Evolutionary conservation across 1,284 basidiomycete species (phyloP), one percentile per base, ranked within the genome.

Genomic region (Ceratobasidium sp.): DNA sequence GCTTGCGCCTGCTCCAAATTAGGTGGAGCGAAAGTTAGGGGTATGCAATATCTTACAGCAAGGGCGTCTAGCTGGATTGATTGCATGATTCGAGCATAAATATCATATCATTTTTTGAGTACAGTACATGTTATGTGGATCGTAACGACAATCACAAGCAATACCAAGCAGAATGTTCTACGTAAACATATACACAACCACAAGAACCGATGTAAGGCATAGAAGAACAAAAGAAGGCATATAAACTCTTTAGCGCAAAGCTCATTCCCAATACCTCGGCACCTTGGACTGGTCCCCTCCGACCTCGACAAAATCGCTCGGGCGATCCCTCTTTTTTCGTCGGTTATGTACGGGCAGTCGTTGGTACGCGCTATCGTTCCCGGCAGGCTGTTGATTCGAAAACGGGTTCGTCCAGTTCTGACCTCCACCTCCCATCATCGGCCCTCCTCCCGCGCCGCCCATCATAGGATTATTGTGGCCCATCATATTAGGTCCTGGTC

Each of bases 361-460:
- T 83, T 95, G 93, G 83, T 95, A 95, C n/a, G 94, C 92, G 15
- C 93, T 94, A 80, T 94, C 93, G 82, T 90, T 90, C 6, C 88
- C 88, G 64, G 88, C 86, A 56, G 88, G 88, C 82, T 92, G 91
- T 82, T 92, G 91, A 79, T 88, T 90, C 70, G 87, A 81, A 83
- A 89, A 92, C 65, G 88, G 86, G n/a, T 78, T 78, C n/a, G 64
- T 66, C 77, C 70, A 79, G 13, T 59, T 67, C 20, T 65, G 65
- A 12, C 70, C 33, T 28, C 73, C 50, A 4, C 65, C 66, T 17
- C 42, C 77, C 68, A 57, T 62, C 48, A 40, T 44, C 23, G 52
- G 65, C 1, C 48, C 48, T 38, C 28, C 44, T 46, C 33, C 74
- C 61, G 44, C 74, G 57, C 54, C 64, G 40, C 57, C 57, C 65